These are phyloP conservation scores for Geum urbanum DNA, from an alignment of 306 rosid species.

Conservation along the genomic window DNA sequence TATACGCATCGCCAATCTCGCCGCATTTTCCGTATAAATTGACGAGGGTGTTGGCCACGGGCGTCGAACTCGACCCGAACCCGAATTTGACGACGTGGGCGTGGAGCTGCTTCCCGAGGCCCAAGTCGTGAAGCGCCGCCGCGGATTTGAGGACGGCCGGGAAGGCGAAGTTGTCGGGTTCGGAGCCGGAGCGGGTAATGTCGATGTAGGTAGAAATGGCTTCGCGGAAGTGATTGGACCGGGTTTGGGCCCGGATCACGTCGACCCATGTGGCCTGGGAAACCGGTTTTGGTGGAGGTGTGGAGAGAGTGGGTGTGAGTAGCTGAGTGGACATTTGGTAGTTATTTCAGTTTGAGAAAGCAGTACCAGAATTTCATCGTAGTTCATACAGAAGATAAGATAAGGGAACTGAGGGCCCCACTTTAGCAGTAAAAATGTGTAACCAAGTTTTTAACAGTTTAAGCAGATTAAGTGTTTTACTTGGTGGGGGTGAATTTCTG, in stretches of 20 bases:
- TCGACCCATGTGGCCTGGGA: constrained; percentile 51
- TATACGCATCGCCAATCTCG: constrained; percentile 39
- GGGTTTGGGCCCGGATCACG: constrained; percentile 51
- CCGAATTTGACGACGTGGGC: constrained; percentile 63
- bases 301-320: constrained; percentile 1
- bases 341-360: neutral
- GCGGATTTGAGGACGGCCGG: constrained; percentile 70
- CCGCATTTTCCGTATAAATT: constrained; percentile 72
- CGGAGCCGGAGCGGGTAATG: constrained; percentile 33
- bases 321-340: constrained; percentile 19
- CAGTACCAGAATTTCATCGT: no score
- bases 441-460: no score
- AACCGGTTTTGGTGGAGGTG: constrained; percentile 12
- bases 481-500: no score
- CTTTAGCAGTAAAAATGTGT: no score
- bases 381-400: no score
- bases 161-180: constrained; percentile 72
- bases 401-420: no score
- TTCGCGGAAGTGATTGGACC: constrained; percentile 42
- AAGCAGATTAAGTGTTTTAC: no score
- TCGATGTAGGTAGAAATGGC: constrained; percentile 54
- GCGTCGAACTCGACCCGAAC: constrained; percentile 31
- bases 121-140: constrained; percentile 48
- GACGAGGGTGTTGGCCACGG: constrained; percentile 65
- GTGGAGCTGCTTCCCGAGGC: constrained; percentile 56